Percentiles rank a stretch among this genome's conserved stretches.
These are phyloP conservation scores for Penicillium coprophilum DNA, from an alignment of 495 filamentous ascomycete genomes.

Conservation along the genomic window DNA sequence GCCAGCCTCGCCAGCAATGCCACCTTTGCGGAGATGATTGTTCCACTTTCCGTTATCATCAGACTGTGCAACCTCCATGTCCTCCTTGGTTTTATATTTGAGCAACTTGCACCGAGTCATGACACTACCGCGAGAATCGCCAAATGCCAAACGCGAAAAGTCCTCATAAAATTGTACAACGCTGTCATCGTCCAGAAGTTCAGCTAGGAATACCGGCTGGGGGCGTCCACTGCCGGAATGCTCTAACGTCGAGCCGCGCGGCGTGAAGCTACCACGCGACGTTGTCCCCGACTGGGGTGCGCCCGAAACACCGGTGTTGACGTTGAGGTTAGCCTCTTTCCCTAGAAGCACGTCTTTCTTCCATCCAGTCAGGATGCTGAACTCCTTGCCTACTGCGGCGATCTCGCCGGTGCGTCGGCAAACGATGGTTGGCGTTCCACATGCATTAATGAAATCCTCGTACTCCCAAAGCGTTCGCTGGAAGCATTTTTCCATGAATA, in stretches of 20 bases:
- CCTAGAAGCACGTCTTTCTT: constrained; percentile 86
- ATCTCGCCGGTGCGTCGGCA: constrained; percentile 91
- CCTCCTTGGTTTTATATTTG: constrained; percentile 81
- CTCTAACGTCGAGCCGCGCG: constrained; percentile 38
- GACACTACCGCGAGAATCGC: constrained; percentile 78
- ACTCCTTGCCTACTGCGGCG: constrained; percentile 90
- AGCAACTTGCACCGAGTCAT: constrained; percentile 82
- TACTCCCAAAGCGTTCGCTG: constrained; percentile 91
- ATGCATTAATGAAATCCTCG: constrained; percentile 84
- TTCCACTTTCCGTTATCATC: constrained; percentile 49
- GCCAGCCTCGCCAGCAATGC: constrained; percentile 72
- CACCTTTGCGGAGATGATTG: constrained; percentile 47
- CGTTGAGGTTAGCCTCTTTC: constrained; percentile 83
- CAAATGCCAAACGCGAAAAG: constrained; percentile 87
- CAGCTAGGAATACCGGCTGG: constrained; percentile 83
- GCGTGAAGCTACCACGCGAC: constrained; percentile 52
- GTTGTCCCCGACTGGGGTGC: constrained; percentile 31
- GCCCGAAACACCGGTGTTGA: constrained; percentile 62
- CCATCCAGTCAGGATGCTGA: constrained; percentile 92
- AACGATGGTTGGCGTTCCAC: constrained; percentile 85
- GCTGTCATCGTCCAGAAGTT: constrained; percentile 89
- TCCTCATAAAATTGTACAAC: constrained; percentile 96
- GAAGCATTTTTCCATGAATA: constrained; percentile 97
- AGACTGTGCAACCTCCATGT: constrained; percentile 45
- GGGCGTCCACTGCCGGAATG: constrained; percentile 37